Base-by-base conservation (phyloP, 345 rosid genomes). In the Salix arbutifolia region DNA sequence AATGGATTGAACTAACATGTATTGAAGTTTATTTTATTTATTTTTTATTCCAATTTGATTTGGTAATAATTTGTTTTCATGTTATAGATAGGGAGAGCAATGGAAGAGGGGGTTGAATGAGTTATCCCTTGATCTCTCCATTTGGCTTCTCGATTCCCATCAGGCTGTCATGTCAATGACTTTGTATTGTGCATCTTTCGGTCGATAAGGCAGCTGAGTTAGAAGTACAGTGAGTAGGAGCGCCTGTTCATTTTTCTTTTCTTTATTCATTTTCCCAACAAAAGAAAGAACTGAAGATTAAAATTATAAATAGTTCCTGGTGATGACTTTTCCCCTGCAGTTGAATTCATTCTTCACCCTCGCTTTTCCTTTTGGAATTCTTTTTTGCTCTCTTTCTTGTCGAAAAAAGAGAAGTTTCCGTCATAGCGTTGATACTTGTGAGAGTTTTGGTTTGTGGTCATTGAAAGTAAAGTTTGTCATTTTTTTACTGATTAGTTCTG, bases 221-320 rank as follows among this genome's bases (percentile, higher is more conserved):
- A 60, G 79, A 76, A 78, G 83, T 79, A 83, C 87, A 82, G 85
- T 71, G 79, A 79, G 76, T 80, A 84, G 85, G 81, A 77, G 81
- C 69, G 72, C 42, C 60, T 76, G 71, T 72, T 64, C 33, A 23
- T 66, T 68, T 14, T 69, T 17, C 11, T 56, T 71, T 33, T 35
- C 28, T 23, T 65, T 48, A 1, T 70, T 65, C 48, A 46, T 10
- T 23, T 25, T 76, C 14, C 33, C 61, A n/a, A 48, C 28, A 25
- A 31, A 71, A 69, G 65, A 75, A 67, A 79, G 71, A 81, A 71
- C 69, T 68, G 76, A 74, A 77, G 74, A 65, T 71, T 69, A 12
- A 78, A 81, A 72, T 84, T 84, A 84, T 80, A 78, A 84, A 83
- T 81, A 80, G 83, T 69, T 82, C 61, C 48, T 69, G 71, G 82